Base-by-base conservation (phyloP, 768 basidiomycete genomes). In the Rhodotorula babjevae region DNA sequence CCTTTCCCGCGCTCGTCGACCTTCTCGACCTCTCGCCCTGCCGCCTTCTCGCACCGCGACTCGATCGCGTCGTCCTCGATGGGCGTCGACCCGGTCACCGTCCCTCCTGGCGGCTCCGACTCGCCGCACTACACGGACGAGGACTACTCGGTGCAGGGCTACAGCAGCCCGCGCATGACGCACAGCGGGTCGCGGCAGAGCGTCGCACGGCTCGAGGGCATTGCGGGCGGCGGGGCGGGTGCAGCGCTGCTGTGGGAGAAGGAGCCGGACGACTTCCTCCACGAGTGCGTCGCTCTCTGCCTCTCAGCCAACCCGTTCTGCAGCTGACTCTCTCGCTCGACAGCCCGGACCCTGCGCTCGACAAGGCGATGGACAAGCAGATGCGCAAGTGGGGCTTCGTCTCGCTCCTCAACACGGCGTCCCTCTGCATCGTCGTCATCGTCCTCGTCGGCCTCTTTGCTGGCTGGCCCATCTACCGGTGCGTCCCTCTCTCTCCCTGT, bases 371-470 rank as follows among this genome's bases (percentile, higher is more conserved):
- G 67, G 70, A 74, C 62, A 71, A 82, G 63, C 84, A 85, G 14
- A 90, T 89, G 70, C 87, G 88, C 7, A 76, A 90, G 42, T 91
- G 92, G 80, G 93, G 93, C 16, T 81, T 84, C 14, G 85, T 93
- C 80, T 96, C 95, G 4, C 89, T 92, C 86, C 80, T 85, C 42
- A 97, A 98, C 79, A 85, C 85, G 31, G 84, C 85, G 14, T 88
- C 88, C 29, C 85, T 98, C n/a, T 74, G 90, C 75, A 67, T 92
- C 66, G 83, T 98, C 66, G 82, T 90, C 52, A 76, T 85, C 18
- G 89, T 87, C 53, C 83, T 96, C 57, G 81, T 96, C 72, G 86
- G 86, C 19, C 85, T 98, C 27, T 98, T 96, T 77, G 89, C 89
- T 29, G 94, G 91, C 59, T 96, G 91, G 79, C 95, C 95, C 19